Percentiles rank a stretch among this genome's conserved stretches.
These are phyloP conservation scores for Raddia distichophylla DNA, from an alignment of 176 grass and related monocot genomes.

Conservation along the genomic window DNA sequence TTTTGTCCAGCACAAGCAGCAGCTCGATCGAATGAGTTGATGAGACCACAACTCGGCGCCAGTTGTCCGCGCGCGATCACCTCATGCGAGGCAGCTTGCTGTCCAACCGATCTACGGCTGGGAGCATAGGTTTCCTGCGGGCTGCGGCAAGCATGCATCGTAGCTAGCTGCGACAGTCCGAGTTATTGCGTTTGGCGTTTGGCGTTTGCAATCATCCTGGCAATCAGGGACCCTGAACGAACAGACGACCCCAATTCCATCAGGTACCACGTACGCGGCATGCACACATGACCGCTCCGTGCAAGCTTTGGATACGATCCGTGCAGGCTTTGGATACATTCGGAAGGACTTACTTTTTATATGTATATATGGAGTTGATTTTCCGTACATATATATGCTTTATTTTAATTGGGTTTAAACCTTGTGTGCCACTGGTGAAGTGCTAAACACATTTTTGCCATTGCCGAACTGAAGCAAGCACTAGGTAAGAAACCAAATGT, in stretches of 20 bases:
- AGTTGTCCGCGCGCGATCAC: background rate
- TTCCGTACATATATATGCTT: too few species aligned
- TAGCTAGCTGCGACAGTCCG: background rate
- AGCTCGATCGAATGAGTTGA: too few species aligned
- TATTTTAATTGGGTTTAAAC: too few species aligned
- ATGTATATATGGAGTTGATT: too few species aligned
- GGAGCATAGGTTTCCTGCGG: background rate
- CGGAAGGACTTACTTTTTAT: too few species aligned
- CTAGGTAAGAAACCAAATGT: too few species aligned
- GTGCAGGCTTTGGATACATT: conserved; percentile 8
- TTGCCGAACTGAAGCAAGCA: too few species aligned
- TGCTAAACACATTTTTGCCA: too few species aligned
- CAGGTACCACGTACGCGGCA: background rate
- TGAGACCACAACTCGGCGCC: background rate
- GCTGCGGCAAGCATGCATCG: background rate
- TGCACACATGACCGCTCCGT: background rate
- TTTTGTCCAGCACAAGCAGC: conserved; percentile 32
- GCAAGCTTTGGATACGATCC: conserved; percentile 21
- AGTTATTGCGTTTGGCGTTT: conserved; percentile 9
- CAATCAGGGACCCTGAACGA: conserved; percentile 16
- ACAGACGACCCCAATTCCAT: background rate
- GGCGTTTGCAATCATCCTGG: background rate
- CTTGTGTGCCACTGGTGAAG: too few species aligned
- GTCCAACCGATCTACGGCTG: conserved; percentile 12
- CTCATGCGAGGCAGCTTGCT: background rate